These are phyloP conservation scores for Coemansia sp. DNA, from an alignment of 192 early-diverging fungal genomes.

Conservation along the genomic window DNA sequence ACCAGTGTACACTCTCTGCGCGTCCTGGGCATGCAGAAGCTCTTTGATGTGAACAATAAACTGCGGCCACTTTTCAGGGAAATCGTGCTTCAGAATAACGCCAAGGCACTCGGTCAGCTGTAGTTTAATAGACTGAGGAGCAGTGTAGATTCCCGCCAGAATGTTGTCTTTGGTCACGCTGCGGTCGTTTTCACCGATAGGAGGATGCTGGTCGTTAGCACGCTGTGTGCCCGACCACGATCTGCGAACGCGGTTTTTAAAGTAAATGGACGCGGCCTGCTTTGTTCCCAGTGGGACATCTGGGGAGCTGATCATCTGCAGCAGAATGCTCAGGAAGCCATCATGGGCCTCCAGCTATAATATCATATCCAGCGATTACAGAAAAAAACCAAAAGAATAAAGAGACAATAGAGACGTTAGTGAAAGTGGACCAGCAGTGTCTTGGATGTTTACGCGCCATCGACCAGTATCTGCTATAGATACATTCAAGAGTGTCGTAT, in stretches of 20 bases:
- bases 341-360: conserved; percentile 53
- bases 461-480: conserved; percentile 6
- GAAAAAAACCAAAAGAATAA: conserved; percentile 4
- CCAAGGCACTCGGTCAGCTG: conserved; percentile 80
- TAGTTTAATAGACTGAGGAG: conserved; percentile 74
- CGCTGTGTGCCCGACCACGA: conserved; percentile 61
- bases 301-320: conserved; percentile 39
- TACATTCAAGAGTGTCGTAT: conserved; percentile 9
- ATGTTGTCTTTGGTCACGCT: conserved; percentile 70
- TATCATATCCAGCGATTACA: too few relatives aligned
- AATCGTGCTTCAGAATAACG: conserved; percentile 76
- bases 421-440: too few relatives aligned
- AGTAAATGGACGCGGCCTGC: conserved; percentile 71
- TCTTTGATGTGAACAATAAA: conserved; percentile 67
- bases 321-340: conserved; percentile 45
- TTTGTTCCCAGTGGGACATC: conserved; percentile 41
- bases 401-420: not conserved
- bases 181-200: conserved; percentile 71
- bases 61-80: conserved; percentile 76
- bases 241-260: conserved; percentile 80
- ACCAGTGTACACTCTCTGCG: conserved; percentile 71
- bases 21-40: conserved; percentile 66
- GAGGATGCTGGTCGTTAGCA: conserved; percentile 37
- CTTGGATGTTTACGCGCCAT: too few relatives aligned
- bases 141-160: conserved; percentile 68